Base-by-base conservation (phyloP, 768 basidiomycete genomes). In the Mycena venus region DNA sequence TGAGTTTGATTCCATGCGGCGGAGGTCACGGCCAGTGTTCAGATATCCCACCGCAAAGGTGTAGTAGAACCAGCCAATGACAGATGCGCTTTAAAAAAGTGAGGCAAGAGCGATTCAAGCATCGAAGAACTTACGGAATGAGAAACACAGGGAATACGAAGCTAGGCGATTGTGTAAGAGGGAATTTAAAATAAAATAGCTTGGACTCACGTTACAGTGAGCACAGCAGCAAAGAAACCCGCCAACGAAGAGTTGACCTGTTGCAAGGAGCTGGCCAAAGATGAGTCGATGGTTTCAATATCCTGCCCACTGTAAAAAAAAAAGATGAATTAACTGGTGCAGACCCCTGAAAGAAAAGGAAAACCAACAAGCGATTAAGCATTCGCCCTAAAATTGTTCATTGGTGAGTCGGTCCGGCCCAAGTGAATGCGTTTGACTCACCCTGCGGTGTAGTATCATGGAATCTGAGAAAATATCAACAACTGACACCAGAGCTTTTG, bases 1-100 rank as follows among this genome's bases (percentile, higher is more conserved):
- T 0, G 93, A 91, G 78, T 95, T 97, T 2, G 96, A 95, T 81
- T 98, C 97, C 92, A 98, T 95, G n/a, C 97, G 90, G 73, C 96
- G 90, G n/a, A 98, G 85, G 79, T 97, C 96, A 55, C 96, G 90
- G 0, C 95, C 94, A 0, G 94, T 95, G 78, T 91, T 92, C 61
- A 95, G 84, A 80, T 95, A 95, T 0, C 93, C 93, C 67, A 93
- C 85, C 3, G 93, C 91, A 23, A 95, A 85, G 32, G 88, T 82
- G 61, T 91, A 92, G 79, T 97, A 97, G 32, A 91, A 88, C 74
- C 88, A 91, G 2, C 94, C 95, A 49, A 98, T 92, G 75, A 95
- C 78, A 14, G 86, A 42, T n/a, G 63, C 72, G 25, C 72, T 73
- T 63, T 44, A n/a, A 12, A 53, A 91, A 92, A 78, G n/a, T n/a